phyloP scores from a whole-genome alignment of 2,329 filamentous ascomycete genomes.

The Trichoderma endophyticum region DNA sequence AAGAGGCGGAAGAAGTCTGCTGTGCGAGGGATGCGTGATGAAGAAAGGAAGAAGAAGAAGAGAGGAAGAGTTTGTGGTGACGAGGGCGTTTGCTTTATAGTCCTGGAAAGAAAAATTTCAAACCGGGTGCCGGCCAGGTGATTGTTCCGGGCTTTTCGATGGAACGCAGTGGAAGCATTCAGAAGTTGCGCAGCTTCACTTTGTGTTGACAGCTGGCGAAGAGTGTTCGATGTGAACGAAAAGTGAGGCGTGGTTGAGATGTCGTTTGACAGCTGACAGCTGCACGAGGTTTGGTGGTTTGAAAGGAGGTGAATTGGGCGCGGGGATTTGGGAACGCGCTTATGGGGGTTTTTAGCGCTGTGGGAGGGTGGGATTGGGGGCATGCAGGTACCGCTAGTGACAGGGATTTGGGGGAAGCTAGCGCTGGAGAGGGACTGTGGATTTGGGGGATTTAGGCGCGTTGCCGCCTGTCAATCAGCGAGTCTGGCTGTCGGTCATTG shows the following conservation, averaged over 20 bases:
- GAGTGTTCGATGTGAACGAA: not conserved
- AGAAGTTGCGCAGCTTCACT: not conserved
- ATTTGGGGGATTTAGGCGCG: not conserved
- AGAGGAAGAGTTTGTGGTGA: not conserved
- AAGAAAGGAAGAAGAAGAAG: not conserved
- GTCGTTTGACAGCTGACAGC: not conserved
- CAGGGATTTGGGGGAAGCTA: not conserved
- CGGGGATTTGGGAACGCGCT: not conserved
- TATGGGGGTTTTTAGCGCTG: conserved; percentile 11
- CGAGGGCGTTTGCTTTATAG: not conserved
- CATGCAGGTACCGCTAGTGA: not conserved
- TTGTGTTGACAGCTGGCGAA: not conserved
- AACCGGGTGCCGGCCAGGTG: not conserved
- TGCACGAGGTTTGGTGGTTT: not conserved
- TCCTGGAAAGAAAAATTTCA: not conserved
- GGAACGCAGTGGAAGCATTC: not conserved
- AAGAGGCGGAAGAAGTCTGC: not conserved
- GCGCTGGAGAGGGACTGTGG: not conserved
- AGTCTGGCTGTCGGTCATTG: not conserved
- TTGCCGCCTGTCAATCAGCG: not conserved
- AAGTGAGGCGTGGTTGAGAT: not conserved
- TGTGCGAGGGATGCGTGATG: not conserved
- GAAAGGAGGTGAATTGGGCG: not conserved
- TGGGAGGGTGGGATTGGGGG: not conserved
- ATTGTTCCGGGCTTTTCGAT: conserved; percentile 1